Conservation (phyloP, 2,329 filamentous ascomycete species). For the Neofusicoccum kwambonambiense region DNA sequence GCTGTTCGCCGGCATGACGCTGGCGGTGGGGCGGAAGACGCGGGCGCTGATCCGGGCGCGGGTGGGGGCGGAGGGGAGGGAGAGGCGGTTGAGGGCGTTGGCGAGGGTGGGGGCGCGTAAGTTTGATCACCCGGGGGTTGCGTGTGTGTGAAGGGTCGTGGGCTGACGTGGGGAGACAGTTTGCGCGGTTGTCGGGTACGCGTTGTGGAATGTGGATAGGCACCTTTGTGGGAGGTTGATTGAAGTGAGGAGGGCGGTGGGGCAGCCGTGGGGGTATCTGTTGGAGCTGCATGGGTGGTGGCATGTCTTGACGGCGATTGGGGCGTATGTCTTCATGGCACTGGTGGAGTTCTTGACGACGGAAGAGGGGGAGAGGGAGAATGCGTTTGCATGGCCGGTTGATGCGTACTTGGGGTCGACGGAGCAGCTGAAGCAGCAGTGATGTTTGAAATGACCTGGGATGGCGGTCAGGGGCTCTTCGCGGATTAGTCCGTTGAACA, state of each 20-base stretch:
- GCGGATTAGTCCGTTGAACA: no score
- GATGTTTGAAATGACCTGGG: not conserved
- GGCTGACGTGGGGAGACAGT: constrained; percentile 38
- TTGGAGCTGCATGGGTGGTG: constrained; percentile 65
- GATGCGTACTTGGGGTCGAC: not conserved
- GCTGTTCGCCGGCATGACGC: constrained; percentile 42
- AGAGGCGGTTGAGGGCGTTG: constrained; percentile 26
- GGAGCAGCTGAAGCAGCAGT: not conserved
- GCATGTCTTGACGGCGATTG: constrained; percentile 60
- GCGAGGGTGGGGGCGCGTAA: constrained; percentile 31
- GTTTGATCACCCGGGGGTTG: not conserved
- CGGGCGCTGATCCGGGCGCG: constrained; percentile 29
- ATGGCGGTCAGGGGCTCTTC: no score
- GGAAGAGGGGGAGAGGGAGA: not conserved
- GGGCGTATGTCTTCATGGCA: constrained; percentile 46
- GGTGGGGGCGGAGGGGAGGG: constrained; percentile 26
- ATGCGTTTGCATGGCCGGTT: constrained; percentile 5
- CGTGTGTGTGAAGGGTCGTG: no score
- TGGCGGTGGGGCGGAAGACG: constrained; percentile 35
- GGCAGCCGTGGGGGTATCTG: constrained; percentile 56
- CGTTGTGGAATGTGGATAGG: constrained; percentile 59
- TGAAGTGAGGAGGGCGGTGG: constrained; percentile 44
- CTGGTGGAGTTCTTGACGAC: constrained; percentile 33
- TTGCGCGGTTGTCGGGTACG: constrained; percentile 44
- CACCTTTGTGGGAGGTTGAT: constrained; percentile 53